Base-by-base conservation (phyloP, 208 protist species). In the Trypanosoma brucei region DNA sequence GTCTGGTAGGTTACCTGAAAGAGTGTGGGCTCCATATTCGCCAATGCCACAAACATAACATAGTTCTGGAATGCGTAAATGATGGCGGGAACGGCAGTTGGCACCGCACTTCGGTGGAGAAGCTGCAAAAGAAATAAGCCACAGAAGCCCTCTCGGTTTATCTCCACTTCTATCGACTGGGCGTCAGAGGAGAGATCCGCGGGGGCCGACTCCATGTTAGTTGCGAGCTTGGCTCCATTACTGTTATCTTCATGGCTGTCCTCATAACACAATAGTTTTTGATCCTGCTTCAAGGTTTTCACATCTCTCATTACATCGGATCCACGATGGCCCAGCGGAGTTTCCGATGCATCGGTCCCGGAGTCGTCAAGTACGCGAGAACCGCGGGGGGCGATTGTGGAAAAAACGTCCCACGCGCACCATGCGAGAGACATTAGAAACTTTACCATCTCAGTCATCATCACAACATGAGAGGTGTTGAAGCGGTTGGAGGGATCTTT, bases 1-100 rank as follows among this genome's bases (percentile, higher is more conserved):
- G 76, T 55, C 55, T 90, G 83, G 56, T 79, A 84, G 42, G 73
- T 59, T 8, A 92, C 67, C 56, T 88, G 78, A 61, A 88, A 89
- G 31, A 83, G 52, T 33, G 78, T 75, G 37, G 83, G 66, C 62
- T 86, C 79, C 38, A 90, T 60, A 48, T 77, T 70, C 38, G 55
- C 51, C 22, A 84, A 66, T 3, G 83, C 71, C 9, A 82, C 8
- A 40, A 83, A 78, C 5, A 84, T 31, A 59, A 79, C 45, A 51
- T 78, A 69, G 30, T 84, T 84, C 56, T 92, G 83, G 2, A 84
- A 30, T 3, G 72, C 34, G 70, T 92, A 88, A 1, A 80, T 37
- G 3, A 81, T 39, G 2, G 86, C 83, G 3, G 86, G 82, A 22
- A 90, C 38, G 3, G 68, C 7, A 64, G 89, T 80, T 45, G 76